Evolutionary conservation across 345 rosid species (phyloP).

Genomic region (Adansonia digitata): DNA sequence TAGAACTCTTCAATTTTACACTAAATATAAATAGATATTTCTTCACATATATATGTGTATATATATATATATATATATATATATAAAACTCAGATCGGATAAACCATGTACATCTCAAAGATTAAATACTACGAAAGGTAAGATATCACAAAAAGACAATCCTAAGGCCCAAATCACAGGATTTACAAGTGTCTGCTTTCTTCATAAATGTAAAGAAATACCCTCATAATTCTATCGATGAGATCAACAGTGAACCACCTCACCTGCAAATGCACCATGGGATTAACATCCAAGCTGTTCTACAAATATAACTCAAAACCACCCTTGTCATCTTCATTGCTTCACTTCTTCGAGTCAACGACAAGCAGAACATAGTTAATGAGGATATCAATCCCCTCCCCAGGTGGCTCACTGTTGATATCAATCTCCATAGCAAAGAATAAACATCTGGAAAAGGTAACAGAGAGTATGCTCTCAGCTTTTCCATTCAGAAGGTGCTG

Average conservation of each 20-base stretch:
- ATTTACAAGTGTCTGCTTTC: slow-evolving; percentile 35
- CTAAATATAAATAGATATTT: no score
- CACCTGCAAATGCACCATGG: slow-evolving; percentile 15
- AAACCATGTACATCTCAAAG: slow-evolving; percentile 36
- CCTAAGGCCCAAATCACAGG: slow-evolving; percentile 24
- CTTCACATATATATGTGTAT: no score
- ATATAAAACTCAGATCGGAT: slow-evolving; percentile 19
- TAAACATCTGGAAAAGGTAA: slow-evolving; percentile 13
- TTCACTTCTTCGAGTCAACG: not conserved
- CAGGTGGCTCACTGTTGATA: not conserved
- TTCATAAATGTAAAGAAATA: slow-evolving; percentile 25
- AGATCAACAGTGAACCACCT: slow-evolving; percentile 20
- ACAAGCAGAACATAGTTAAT: not conserved
- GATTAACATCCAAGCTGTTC: not conserved
- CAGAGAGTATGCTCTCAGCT: not conserved
- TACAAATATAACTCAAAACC: no score
- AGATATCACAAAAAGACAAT: slow-evolving; percentile 9
- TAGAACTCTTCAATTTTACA: no score
- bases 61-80: no score
- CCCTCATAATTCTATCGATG: slow-evolving; percentile 15
- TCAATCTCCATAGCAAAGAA: slow-evolving; percentile 17
- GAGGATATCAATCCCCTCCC: not conserved
- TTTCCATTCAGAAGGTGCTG: slow-evolving; percentile 18
- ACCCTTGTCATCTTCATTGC: not conserved
- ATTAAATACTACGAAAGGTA: slow-evolving; percentile 18